Evolutionary conservation across 2,329 filamentous ascomycete species (phyloP), one percentile per base, ranked within the genome.

Genomic region (Thielaviopsis musarum): DNA sequence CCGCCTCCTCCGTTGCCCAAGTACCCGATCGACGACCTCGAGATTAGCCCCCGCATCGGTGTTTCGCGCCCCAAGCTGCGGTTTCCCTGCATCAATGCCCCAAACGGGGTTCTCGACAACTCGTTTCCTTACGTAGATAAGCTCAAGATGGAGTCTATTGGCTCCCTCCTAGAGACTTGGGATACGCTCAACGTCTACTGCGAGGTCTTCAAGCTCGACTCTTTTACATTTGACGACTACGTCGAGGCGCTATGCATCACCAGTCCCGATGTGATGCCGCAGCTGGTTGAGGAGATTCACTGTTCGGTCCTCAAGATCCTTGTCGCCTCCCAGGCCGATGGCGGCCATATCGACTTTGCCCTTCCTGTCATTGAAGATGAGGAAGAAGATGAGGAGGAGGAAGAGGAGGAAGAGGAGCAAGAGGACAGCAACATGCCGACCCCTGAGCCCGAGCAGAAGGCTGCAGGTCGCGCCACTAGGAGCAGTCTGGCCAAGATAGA

Each of bases 181-280:
- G 90, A 96, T 66, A 96, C 91, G 0, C 77, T 98, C 38, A 98
- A 96, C 66, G 91, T 98, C n/a, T 96, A 96, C 68, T 95, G 90
- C 67, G 89, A 95, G 67, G 85, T 96, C 19, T 95, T 95, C 68
- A 82, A 88, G 67, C 77, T 98, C 26, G 93, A 98, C 70, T 97
- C 91, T 0, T 98, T 98, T 68, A 97, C 91, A 0, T 94, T 97
- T 66, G 93, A 98, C 69, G 93, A 98, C 69, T 97, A 91, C 66
- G 78, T 95, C 4, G 87, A 97, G 68, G 86, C 91, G 0, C 83
- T 98, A 77, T 79, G 84, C 55, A 85, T 91, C 61, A 80, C 86
- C 0, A 89, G 83, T 0, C 80, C 84, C 38, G 82, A 88, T 22
- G 74, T 82, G 0, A 84, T 85, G 7, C 93, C 93, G 57, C 86